phyloP scores from a whole-genome alignment of 495 filamentous ascomycete genomes.

The Aspergillus funiculosus region DNA sequence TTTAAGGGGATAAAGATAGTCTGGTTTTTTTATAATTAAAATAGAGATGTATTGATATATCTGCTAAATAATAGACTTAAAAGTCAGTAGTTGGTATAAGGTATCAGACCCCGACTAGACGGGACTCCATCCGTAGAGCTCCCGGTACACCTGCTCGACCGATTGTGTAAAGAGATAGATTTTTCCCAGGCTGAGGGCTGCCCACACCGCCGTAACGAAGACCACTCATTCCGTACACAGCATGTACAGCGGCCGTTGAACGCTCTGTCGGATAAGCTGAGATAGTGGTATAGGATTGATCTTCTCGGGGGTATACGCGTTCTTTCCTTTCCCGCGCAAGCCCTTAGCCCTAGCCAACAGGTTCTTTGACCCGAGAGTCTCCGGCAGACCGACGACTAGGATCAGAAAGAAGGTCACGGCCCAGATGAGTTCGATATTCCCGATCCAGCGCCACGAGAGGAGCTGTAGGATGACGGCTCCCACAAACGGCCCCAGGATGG shows the following conservation, averaged over 20 bases:
- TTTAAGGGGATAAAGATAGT: no score
- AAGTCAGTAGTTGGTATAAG: no score
- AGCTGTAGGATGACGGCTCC: constrained; percentile 37
- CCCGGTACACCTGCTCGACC: constrained; percentile 36
- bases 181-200: constrained; percentile 47
- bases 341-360: constrained; percentile 30
- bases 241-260: constrained; percentile 38
- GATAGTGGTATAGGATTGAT: constrained; percentile 8
- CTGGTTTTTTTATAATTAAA: no score
- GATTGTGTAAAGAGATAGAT: constrained; percentile 47
- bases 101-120: no score
- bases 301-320: constrained; percentile 33
- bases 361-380: constrained; percentile 41
- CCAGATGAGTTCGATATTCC: constrained; percentile 45
- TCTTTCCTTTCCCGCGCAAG: constrained; percentile 25
- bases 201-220: constrained; percentile 45
- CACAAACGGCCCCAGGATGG: constrained; percentile 45
- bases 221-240: constrained; percentile 51
- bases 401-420: constrained; percentile 35
- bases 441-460: constrained; percentile 46
- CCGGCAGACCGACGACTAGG: constrained; percentile 33
- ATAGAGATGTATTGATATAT: no score
- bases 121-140: constrained; percentile 30
- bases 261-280: constrained; percentile 22
- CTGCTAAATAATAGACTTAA: no score